Base-by-base conservation (phyloP, 306 rosid genomes). In the Leucaena leucocephala region DNA sequence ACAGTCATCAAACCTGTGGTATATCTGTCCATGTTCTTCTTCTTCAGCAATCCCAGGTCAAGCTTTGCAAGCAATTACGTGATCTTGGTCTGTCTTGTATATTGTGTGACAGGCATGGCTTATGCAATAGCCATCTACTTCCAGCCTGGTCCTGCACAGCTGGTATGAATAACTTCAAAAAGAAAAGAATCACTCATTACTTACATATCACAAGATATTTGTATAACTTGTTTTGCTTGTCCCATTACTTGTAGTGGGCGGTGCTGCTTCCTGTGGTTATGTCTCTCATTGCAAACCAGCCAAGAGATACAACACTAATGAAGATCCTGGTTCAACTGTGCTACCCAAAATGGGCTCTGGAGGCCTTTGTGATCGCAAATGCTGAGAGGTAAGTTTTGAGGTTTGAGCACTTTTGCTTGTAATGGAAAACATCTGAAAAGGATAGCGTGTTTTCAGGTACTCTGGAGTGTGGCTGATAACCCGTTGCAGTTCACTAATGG, bases 11-110 rank as follows among this genome's bases (percentile, higher is more conserved):
- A 94, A 82, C 97, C 97, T 66, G 84, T 92, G 10, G 91, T 94
- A 22, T 94, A 90, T 81, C 87, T 94, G 40, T 94, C 98, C 67
- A 94, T 94, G 98, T 94, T 94, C 91, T 94, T 85, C 82, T 92
- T 94, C 84, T 92, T 94, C 79, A 94, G 94, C 97, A 94, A 94
- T 80, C 98, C 98, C 12, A 87, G 98, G 88, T 94, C 98, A 79
- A 85, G 90, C 73, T 79, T 94, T 33, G 63, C 46, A 39, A 96
- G 93, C 74, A 90, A 94, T 58, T 92, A 90, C 79, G 34, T 63
- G 7, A 83, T 94, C 75, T 78, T 94, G 84, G 48, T 88, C 38
- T 88, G 94, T 82, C 89, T 92, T 75, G 97, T 94, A 40, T 94
- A 92, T 67, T 92, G 97, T 46, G 94, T 92, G 40, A 88, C 92